Base-by-base conservation (phyloP, 1,284 basidiomycete genomes). In the Pseudozyma sp. region DNA sequence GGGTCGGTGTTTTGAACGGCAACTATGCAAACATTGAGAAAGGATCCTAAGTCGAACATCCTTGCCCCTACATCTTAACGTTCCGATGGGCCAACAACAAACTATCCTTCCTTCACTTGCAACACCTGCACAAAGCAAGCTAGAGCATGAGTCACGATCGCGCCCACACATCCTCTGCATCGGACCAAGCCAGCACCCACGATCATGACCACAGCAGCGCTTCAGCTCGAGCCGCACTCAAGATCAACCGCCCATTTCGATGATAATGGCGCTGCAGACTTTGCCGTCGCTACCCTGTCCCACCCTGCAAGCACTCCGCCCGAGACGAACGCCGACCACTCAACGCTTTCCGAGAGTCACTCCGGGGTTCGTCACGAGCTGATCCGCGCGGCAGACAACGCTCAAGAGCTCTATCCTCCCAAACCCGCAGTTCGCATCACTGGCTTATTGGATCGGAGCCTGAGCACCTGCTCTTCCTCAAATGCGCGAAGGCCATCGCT, bases 401-500 rank as follows among this genome's bases (percentile, higher is more conserved):
- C 7, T 3, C 13, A 16, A 42, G 13, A 42, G 40, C 40, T 17
- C 40, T 42, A 42, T 42, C 7, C 40, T 42, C 40, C 7, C 10
- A 42, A 10, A 10, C 40, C 40, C 10, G 11, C 40, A 42, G 40
- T 16, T 42, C 14, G 40, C 14, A 16, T 42, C 16, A 42, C 40
- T 42, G n/a, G 40, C 40, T 42, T 42, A 10, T 42, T 16, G 40
- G 40, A 42, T 16, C 11, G 40, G 5, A 42, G n/a, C 13, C 40
- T 16, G 40, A 10, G 40, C n/a, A 42, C 40, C 10, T 7, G 40
- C 40, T 42, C 40, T 7, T 42, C 16, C 7, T 42, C 40, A 42
- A 42, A 10, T 42, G 40, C 40, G 40, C 40, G 40, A 42, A 42
- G 40, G 40, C 40, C 40, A 16, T 42, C 40, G 40, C 13, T 42